Evolutionary conservation across 2,329 filamentous ascomycete genomes (phyloP), one percentile per base, ranked within the genome.

Genomic region (Paraphoma chrysanthemicola): DNA sequence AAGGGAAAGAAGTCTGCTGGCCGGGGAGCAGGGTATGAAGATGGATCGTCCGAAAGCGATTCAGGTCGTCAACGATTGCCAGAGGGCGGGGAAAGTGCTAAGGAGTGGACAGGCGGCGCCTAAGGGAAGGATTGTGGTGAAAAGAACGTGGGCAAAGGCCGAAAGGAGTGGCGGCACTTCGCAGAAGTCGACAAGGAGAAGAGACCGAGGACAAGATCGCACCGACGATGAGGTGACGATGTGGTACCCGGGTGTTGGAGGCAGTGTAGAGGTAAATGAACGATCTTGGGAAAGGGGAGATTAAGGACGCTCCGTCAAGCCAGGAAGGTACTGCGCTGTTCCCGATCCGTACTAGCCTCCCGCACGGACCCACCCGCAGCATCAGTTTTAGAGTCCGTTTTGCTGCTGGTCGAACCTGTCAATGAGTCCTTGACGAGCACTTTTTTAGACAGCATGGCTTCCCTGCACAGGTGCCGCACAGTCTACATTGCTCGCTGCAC

Each of bases 131-230:
- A 58, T 56, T 54, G 62, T 56, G 57, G 56, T 54, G 64, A 67
- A 74, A 76, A 57, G 73, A 76, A 76, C 65, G 73, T 76, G 71
- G 68, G 72, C 72, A 71, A 75, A 73, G 71, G 71, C 74, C 71
- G 73, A 75, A 77, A 77, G 74, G 75, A 77, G 73, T 77, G 75
- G 73, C 73, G 69, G 73, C 74, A 71, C 68, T 73, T 75, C 70
- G 69, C 72, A 75, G 73, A 75, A 77, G 69, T 67, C 68, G 70
- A 73, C 61, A 68, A 68, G 58, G 66, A 77, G 51, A 76, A 74
- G 68, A 65, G 73, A 76, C 60, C 62, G 68, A 67, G 61, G 63
- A 66, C 66, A 68, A 72, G 72, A 72, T 72, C 72, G 68, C 74
- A 75, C 74, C 69, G 68, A 64, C 68, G 63, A 64, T 57, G 62